Evolutionary conservation across 805 yeast genomes (phyloP).

Genomic region (Isabelozyma rhagii): DNA sequence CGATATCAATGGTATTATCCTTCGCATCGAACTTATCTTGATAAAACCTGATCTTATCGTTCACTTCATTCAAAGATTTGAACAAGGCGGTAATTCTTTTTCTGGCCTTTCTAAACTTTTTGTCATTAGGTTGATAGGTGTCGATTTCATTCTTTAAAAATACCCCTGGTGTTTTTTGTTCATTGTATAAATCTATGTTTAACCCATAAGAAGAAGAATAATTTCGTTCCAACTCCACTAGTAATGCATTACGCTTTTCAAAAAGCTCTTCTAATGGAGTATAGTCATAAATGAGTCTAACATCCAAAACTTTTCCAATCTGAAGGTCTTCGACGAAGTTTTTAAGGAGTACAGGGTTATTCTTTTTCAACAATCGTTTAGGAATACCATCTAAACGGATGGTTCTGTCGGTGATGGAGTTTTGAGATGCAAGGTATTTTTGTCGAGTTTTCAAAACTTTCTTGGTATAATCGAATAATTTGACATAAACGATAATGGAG

Average conservation of each 20-base stretch:
- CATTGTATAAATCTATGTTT: constrained; percentile 36
- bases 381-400: constrained; percentile 57
- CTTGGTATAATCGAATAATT: constrained; percentile 45
- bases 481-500: constrained; percentile 44
- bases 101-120: constrained; percentile 21
- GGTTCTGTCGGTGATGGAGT: constrained; percentile 59
- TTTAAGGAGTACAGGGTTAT: constrained; percentile 42
- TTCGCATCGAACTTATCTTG: constrained; percentile 28
- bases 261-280: constrained; percentile 38
- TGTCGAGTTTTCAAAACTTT: constrained; percentile 52
- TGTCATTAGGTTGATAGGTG: constrained; percentile 6
- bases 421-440: constrained; percentile 55
- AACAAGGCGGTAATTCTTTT: constrained; percentile 32
- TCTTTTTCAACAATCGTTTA: constrained; percentile 28
- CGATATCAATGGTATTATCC: constrained; percentile 22
- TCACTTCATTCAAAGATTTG: constrained; percentile 30
- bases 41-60: constrained; percentile 34
- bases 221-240: constrained; percentile 36
- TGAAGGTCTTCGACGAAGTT: constrained; percentile 52
- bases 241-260: constrained; percentile 24
- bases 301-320: constrained; percentile 52
- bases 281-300: constrained; percentile 48
- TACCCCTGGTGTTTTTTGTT: constrained; percentile 30
- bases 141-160: constrained; percentile 12
- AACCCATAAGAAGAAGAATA: constrained; percentile 43